phyloP scores from a whole-genome alignment of 2,329 filamentous ascomycete species.

The Penicillium sp. region DNA sequence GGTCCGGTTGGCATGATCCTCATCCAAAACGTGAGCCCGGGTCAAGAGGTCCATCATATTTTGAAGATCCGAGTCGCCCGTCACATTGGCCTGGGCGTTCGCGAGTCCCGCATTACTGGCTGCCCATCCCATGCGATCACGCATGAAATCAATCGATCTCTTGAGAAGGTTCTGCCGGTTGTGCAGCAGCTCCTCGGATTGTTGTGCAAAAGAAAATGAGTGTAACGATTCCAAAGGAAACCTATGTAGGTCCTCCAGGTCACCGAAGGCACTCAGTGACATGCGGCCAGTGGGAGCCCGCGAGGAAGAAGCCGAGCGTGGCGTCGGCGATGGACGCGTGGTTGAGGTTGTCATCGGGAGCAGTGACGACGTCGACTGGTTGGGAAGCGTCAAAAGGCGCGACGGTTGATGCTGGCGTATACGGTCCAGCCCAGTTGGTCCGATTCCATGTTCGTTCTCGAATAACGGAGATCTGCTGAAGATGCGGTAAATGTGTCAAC shows the following conservation, averaged over 20 bases:
- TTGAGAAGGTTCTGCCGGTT: slow-evolving; percentile 91
- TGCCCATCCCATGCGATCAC: slow-evolving; percentile 82
- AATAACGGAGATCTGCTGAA: slow-evolving; percentile 71
- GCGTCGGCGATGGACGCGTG: slow-evolving; percentile 69
- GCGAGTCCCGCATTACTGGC: slow-evolving; percentile 72
- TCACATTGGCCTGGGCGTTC: slow-evolving; percentile 77
- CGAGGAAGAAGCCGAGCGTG: slow-evolving; percentile 60
- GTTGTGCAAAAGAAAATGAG: slow-evolving; percentile 96
- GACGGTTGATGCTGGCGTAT: slow-evolving; percentile 82
- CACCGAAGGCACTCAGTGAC: slow-evolving; percentile 67
- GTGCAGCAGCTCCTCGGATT: slow-evolving; percentile 87
- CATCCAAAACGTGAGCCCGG: slow-evolving; percentile 74
- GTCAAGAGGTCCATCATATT: slow-evolving; percentile 86
- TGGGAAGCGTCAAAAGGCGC: slow-evolving; percentile 63
- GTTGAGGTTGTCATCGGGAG: slow-evolving; percentile 56
- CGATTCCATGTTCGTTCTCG: slow-evolving; percentile 84
- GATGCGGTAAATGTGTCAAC: slow-evolving; percentile 13
- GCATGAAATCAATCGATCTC: slow-evolving; percentile 94
- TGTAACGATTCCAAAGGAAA: slow-evolving; percentile 96
- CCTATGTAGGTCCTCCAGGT: slow-evolving; percentile 78
- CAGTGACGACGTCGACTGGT: slow-evolving; percentile 62
- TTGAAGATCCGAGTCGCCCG: slow-evolving; percentile 82
- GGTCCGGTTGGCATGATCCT: slow-evolving; percentile 45
- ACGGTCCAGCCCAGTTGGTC: slow-evolving; percentile 81
- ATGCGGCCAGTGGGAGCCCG: slow-evolving; percentile 54